These are phyloP conservation scores for Malassezia restricta DNA, from an alignment of 1,284 basidiomycete genomes.

Conservation along the genomic window DNA sequence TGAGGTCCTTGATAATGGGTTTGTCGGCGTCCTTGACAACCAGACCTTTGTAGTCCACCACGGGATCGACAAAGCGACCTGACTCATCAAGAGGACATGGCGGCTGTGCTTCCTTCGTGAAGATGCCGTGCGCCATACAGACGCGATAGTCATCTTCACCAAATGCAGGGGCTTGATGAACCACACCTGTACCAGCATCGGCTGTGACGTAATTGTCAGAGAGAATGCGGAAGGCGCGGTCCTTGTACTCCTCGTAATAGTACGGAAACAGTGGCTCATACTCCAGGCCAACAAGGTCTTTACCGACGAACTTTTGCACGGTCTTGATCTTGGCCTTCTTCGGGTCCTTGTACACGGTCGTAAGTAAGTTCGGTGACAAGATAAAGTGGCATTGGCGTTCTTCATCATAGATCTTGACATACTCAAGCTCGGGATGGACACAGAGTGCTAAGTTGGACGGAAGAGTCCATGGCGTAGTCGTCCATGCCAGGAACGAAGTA, in stretches of 20 bases:
- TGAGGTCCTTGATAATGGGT: conserved; percentile 80
- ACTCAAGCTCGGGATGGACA: conserved; percentile 88
- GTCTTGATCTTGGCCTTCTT: conserved; percentile 96
- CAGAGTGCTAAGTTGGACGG: conserved; percentile 91
- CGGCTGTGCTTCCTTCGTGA: conserved; percentile 75
- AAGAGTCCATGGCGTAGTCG: conserved; percentile 96
- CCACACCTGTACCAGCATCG: conserved; percentile 89
- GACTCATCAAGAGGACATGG: conserved; percentile 89
- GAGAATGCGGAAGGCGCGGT: conserved; percentile 79
- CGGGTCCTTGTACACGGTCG: conserved; percentile 88
- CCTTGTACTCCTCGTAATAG: conserved; percentile 87
- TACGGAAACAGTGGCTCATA: conserved; percentile 94
- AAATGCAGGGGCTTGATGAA: conserved; percentile 95
- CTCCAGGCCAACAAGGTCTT: conserved; percentile 88
- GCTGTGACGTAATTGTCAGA: conserved; percentile 87
- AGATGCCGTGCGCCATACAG: conserved; percentile 67
- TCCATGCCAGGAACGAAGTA: conserved; percentile 91
- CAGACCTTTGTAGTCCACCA: conserved; percentile 77
- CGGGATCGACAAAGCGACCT: conserved; percentile 75
- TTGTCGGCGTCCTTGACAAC: conserved; percentile 93
- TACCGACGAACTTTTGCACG: conserved; percentile 65
- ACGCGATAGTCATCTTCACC: conserved; percentile 98
- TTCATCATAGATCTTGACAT: conserved; percentile 92
- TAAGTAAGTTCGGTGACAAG: conserved; percentile 74
- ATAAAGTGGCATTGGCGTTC: conserved; percentile 82